Evolutionary conservation across 441 rosid genomes (phyloP).

Genomic region (Omphalea diandra): DNA sequence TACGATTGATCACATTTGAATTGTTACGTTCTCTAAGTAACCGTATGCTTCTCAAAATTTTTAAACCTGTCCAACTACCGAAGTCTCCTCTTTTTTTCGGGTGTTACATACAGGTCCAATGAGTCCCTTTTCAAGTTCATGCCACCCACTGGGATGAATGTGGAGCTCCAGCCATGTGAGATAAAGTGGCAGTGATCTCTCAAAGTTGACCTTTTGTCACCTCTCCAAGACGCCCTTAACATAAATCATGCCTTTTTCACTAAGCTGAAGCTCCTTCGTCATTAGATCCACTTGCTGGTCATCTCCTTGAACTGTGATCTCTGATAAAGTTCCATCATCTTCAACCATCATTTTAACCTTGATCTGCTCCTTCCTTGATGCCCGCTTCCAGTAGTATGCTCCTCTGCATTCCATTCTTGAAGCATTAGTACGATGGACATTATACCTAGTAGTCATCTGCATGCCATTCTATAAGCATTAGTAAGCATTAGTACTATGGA

Average conservation of each 20-base stretch:
- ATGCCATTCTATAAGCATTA: too few relatives aligned
- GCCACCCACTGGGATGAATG: background rate
- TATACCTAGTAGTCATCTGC: too few relatives aligned
- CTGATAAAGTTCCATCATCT: conserved; percentile 49
- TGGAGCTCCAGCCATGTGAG: background rate
- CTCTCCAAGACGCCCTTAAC: conserved; percentile 83
- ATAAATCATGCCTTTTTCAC: conserved; percentile 91
- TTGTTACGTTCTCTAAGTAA: background rate
- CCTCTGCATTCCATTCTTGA: conserved; percentile 49
- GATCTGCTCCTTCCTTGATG: conserved; percentile 80
- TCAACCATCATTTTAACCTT: conserved; percentile 74
- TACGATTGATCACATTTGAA: background rate
- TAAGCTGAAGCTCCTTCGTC: conserved; percentile 80
- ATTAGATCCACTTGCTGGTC: conserved; percentile 84
- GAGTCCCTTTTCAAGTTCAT: background rate
- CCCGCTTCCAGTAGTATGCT: conserved; percentile 67
- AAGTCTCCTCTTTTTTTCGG: too few relatives aligned
- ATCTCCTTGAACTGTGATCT: conserved; percentile 86
- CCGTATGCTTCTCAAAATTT: background rate
- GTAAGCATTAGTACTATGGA: too few relatives aligned
- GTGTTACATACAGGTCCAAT: too few relatives aligned
- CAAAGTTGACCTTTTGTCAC: conserved; percentile 41
- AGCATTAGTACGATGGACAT: background rate
- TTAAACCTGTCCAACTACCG: too few relatives aligned
- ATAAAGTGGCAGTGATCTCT: background rate